Percentiles rank a stretch among this genome's conserved stretches.
These are phyloP conservation scores for Orychophragmus violaceus DNA, from an alignment of 345 rosid genomes.

Conservation along the genomic window DNA sequence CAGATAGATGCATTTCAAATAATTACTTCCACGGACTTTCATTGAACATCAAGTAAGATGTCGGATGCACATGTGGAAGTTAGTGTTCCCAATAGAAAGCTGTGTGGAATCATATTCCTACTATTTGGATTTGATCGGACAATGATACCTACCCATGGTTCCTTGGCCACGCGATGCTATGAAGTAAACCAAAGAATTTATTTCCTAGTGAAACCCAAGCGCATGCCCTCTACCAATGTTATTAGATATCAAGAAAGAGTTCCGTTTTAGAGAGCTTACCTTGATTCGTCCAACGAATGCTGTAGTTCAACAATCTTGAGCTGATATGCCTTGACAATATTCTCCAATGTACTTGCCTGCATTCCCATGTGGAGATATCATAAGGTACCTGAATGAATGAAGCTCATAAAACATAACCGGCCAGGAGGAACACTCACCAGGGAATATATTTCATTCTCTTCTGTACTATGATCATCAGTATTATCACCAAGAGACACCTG, in stretches of 20 bases:
- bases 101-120: background rate
- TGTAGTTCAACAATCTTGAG: conserved; percentile 72
- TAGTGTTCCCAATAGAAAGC: background rate
- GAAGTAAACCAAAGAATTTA: conserved; percentile 1
- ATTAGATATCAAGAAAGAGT: background rate
- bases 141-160: background rate
- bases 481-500: conserved; percentile 24
- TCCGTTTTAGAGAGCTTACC: conserved; percentile 36
- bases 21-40: background rate
- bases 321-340: conserved; percentile 85
- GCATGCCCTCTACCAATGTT: background rate
- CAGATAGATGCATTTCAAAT: background rate
- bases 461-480: conserved; percentile 33
- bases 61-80: background rate
- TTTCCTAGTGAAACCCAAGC: conserved; percentile 5
- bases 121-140: background rate
- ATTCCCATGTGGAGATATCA: conserved; percentile 7
- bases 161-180: background rate
- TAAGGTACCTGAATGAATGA: conserved; percentile 8
- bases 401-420: conserved; percentile 5
- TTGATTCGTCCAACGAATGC: conserved; percentile 73
- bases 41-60: background rate
- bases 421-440: conserved; percentile 48
- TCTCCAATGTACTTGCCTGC: conserved; percentile 95
- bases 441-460: conserved; percentile 72